phyloP scores from a whole-genome alignment of 257 asterid genomes.

The Solanum ossicruentum region DNA sequence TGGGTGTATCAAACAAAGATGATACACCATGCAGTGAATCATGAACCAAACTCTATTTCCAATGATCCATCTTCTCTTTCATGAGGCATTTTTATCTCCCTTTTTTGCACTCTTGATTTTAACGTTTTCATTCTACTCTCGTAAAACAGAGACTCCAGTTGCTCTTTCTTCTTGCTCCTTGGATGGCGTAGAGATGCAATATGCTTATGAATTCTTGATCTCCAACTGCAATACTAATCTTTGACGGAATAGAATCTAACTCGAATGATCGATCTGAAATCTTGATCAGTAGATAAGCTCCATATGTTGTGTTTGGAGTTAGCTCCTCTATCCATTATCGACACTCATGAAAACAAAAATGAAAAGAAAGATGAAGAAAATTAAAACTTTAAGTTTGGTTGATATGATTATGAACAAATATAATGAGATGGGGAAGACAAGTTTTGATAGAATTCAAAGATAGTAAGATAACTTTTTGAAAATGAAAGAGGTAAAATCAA shows the following conservation, averaged over 20 bases:
- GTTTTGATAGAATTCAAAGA: no score
- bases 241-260: slow-evolving; percentile 13
- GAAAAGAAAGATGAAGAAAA: no score
- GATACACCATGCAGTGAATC: no score
- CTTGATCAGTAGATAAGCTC: slow-evolving; percentile 16
- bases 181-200: slow-evolving; percentile 7
- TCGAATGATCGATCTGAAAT: slow-evolving; percentile 10
- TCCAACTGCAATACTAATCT: background rate
- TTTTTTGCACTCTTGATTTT: slow-evolving; percentile 8
- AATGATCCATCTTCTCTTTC: slow-evolving; percentile 24
- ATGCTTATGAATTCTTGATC: background rate
- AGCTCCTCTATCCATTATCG: background rate
- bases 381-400: no score
- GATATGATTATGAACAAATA: no score
- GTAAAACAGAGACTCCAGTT: slow-evolving; percentile 7
- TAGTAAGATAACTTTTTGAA: no score
- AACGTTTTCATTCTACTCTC: slow-evolving; percentile 1
- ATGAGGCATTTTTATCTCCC: background rate
- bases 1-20: no score
- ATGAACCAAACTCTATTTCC: slow-evolving; percentile 18
- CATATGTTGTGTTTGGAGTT: slow-evolving; percentile 19
- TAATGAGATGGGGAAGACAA: no score
- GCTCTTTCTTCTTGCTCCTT: background rate
- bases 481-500: no score
- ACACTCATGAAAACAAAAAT: no score